Conservation (phyloP, 345 rosid genomes). For the Odontarrhena argentea region DNA sequence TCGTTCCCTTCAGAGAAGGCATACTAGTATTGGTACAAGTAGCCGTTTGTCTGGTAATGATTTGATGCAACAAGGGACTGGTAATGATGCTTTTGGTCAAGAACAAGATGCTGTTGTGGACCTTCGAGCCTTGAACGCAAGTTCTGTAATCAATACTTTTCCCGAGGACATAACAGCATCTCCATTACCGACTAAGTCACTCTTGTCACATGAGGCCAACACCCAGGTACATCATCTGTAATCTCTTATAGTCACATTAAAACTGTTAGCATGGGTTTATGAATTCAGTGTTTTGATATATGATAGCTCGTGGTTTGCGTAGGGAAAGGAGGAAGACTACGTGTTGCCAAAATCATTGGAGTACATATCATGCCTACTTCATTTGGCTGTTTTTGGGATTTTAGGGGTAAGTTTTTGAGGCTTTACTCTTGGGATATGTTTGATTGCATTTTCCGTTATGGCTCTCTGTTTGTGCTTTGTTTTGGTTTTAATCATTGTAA, state of each 20-base stretch:
- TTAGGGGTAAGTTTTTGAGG: slow-evolving; percentile 56
- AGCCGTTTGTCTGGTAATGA: slow-evolving; percentile 50
- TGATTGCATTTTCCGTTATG: background rate
- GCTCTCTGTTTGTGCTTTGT: slow-evolving; percentile 16
- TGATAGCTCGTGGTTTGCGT: slow-evolving; percentile 24
- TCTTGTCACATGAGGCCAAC: slow-evolving; percentile 40
- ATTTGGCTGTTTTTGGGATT: slow-evolving; percentile 78
- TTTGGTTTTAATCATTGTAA: slow-evolving; percentile 16
- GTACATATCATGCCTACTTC: slow-evolving; percentile 53
- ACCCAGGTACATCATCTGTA: slow-evolving; percentile 30
- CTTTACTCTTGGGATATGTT: background rate
- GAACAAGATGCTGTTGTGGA: slow-evolving; percentile 40
- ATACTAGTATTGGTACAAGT: slow-evolving; percentile 47
- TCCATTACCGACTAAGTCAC: slow-evolving; percentile 54
- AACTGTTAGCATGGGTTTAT: slow-evolving; percentile 17
- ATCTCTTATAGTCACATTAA: slow-evolving; percentile 2
- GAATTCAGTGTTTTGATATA: slow-evolving; percentile 21
- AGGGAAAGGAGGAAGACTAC: slow-evolving; percentile 45
- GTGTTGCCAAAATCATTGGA: slow-evolving; percentile 54
- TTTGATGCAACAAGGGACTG: slow-evolving; percentile 45
- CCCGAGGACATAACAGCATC: slow-evolving; percentile 48
- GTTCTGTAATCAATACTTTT: slow-evolving; percentile 41
- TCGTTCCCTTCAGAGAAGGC: slow-evolving; percentile 60
- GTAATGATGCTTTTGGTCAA: slow-evolving; percentile 25
- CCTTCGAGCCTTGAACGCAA: slow-evolving; percentile 34